Percentiles rank a stretch among this genome's conserved stretches.
These are phyloP conservation scores for Epichloe coenophiala DNA, from an alignment of 2,329 filamentous ascomycete species.

Conservation along the genomic window DNA sequence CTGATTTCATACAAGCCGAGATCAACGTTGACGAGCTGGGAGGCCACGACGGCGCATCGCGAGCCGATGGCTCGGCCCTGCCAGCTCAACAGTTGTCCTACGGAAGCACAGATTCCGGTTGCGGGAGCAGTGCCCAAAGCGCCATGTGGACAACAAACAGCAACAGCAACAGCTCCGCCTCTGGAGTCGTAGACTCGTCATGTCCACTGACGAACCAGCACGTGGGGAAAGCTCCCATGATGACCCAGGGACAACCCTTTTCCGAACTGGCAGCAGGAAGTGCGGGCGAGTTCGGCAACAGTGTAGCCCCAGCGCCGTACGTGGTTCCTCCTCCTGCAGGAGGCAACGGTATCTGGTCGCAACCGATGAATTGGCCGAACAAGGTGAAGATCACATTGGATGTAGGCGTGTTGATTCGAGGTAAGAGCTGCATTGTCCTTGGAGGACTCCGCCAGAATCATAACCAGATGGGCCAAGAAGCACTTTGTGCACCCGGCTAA, in stretches of 20 bases:
- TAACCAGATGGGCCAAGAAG: not conserved
- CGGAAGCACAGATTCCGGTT: not conserved
- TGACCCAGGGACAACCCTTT: not conserved
- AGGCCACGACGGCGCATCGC: not conserved
- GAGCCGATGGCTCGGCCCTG: not conserved
- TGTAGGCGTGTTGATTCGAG: conserved; percentile 19
- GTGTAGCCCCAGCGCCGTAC: not conserved
- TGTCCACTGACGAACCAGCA: not conserved
- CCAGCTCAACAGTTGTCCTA: not conserved
- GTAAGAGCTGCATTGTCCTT: conserved; percentile 11
- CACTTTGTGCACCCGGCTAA: not conserved
- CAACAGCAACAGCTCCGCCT: conserved; percentile 1
- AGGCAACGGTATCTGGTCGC: conserved; percentile 5
- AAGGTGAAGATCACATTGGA: conserved; percentile 23
- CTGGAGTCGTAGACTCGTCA: not conserved
- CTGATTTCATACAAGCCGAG: conserved; percentile 47
- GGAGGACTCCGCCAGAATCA: not conserved
- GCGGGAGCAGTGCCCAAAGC: not conserved
- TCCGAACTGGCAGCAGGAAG: not conserved
- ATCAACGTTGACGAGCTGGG: conserved; percentile 31
- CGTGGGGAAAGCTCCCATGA: not conserved
- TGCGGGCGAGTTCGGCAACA: not conserved
- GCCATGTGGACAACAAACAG: conserved; percentile 3
- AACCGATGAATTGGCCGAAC: conserved; percentile 9
- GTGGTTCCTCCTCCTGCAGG: conserved; percentile 1